Percentiles rank a stretch among this genome's conserved stretches.
Conservation (phyloP, 2,329 filamentous ascomycete genomes). For the Trichophyton simii region DNA sequence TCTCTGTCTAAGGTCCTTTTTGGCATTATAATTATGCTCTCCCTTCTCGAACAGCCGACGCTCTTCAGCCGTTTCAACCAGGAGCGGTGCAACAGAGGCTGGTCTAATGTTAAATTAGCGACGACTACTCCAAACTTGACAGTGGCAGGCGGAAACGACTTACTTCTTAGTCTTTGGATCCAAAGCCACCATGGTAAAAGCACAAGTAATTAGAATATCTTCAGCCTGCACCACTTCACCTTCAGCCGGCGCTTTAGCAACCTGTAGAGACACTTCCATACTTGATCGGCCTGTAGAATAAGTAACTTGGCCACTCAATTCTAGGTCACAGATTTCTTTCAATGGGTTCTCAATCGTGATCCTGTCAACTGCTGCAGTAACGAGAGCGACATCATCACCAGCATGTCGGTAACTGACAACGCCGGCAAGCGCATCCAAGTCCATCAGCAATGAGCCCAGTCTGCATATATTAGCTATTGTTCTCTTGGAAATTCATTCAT, state of each 20-base stretch:
- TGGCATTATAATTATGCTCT: constrained; percentile 53
- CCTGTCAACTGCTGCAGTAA: constrained; percentile 51
- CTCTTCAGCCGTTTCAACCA: constrained; percentile 53
- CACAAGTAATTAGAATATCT: constrained; percentile 57
- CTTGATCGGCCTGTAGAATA: constrained; percentile 62
- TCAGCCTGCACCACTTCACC: constrained; percentile 33
- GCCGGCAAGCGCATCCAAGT: constrained; percentile 64
- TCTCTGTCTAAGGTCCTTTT: constrained; percentile 49
- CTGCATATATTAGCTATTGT: constrained; percentile 25
- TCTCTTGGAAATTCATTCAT: not conserved
- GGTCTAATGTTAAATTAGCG: constrained; percentile 32
- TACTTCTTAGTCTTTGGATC: constrained; percentile 55
- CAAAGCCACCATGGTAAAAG: constrained; percentile 66
- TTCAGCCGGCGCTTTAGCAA: constrained; percentile 50
- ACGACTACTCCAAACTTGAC: not conserved
- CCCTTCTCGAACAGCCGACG: constrained; percentile 50
- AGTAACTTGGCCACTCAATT: constrained; percentile 56
- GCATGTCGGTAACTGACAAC: constrained; percentile 64
- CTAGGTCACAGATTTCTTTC: constrained; percentile 65
- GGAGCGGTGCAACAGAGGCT: constrained; percentile 48
- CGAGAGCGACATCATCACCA: constrained; percentile 50
- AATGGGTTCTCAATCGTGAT: constrained; percentile 58
- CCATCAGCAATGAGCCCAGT: constrained; percentile 64
- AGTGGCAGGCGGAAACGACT: constrained; percentile 10
- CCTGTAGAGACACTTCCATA: constrained; percentile 61